These are phyloP conservation scores for Saccharomycopsis vini DNA, from an alignment of 805 yeast genomes.

Conservation along the genomic window DNA sequence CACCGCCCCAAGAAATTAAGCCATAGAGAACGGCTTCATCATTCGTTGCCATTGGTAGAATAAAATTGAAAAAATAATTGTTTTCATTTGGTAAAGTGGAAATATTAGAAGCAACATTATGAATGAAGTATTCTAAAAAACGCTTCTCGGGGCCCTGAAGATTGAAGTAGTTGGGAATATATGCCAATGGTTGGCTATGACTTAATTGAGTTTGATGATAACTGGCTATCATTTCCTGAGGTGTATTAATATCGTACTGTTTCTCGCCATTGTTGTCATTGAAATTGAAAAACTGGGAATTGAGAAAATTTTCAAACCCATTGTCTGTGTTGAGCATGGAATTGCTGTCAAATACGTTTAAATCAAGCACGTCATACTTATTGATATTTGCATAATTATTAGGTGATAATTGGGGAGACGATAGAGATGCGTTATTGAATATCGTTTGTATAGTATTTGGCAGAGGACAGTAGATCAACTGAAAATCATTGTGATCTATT, in stretches of 20 bases:
- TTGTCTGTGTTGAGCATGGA: neutral
- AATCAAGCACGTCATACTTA: too few relatives aligned
- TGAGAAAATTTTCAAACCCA: neutral
- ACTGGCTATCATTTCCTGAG: neutral
- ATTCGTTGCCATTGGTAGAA: slow-evolving; percentile 12
- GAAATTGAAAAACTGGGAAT: neutral
- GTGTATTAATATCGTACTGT: too few relatives aligned
- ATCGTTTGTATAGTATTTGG: too few relatives aligned
- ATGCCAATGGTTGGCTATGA: slow-evolving; percentile 4
- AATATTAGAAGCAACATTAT: slow-evolving; percentile 7
- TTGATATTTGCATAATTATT: too few relatives aligned
- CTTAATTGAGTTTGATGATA: neutral
- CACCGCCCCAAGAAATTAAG: slow-evolving; percentile 16
- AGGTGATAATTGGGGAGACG: too few relatives aligned
- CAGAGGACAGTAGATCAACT: too few relatives aligned
- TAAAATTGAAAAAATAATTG: slow-evolving; percentile 13
- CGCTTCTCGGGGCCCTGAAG: slow-evolving; percentile 4
- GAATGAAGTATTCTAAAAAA: slow-evolving; percentile 10
- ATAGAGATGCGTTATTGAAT: too few relatives aligned
- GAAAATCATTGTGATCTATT: too few relatives aligned
- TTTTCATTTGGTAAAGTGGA: slow-evolving; percentile 8
- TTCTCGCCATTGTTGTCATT: too few relatives aligned
- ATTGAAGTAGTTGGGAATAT: slow-evolving; percentile 1
- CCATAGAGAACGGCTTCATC: slow-evolving; percentile 10
- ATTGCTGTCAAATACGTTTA: too few relatives aligned